phyloP scores from a whole-genome alignment of 306 rosid genomes.

The Corylus americana region DNA sequence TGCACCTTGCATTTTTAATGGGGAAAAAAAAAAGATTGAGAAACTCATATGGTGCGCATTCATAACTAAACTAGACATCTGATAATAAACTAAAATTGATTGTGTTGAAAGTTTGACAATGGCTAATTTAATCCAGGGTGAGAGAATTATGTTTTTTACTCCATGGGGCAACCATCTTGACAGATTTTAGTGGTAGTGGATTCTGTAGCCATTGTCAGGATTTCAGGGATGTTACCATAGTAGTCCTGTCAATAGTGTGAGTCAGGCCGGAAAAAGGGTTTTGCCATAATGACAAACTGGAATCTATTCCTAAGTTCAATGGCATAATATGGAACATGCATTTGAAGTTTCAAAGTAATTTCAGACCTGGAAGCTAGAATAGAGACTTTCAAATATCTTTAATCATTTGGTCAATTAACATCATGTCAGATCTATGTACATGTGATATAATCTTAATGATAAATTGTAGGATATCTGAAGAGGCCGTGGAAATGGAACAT shows the following conservation, averaged over 20 bases:
- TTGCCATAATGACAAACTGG: not conserved
- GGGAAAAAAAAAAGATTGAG: not conserved
- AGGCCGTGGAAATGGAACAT: slow-evolving; percentile 92
- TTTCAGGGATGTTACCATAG: not conserved
- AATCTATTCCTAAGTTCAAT: not conserved
- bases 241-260: not conserved
- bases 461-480: slow-evolving; percentile 84
- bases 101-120: not conserved
- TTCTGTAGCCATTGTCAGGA: not conserved
- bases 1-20: too few relatives aligned
- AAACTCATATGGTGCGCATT: not conserved
- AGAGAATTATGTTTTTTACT: not conserved
- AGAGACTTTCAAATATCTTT: not conserved
- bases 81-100: not conserved
- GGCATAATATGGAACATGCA: not conserved
- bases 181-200: not conserved
- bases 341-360: not conserved
- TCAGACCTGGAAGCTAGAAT: not conserved
- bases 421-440: slow-evolving; percentile 11
- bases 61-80: not conserved
- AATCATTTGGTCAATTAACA: slow-evolving; percentile 11
- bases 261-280: not conserved
- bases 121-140: not conserved
- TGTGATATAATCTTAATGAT: slow-evolving; percentile 17
- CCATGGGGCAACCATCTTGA: not conserved